Conservation (phyloP, 1,284 basidiomycete species). For the Volvariella surrecta region DNA sequence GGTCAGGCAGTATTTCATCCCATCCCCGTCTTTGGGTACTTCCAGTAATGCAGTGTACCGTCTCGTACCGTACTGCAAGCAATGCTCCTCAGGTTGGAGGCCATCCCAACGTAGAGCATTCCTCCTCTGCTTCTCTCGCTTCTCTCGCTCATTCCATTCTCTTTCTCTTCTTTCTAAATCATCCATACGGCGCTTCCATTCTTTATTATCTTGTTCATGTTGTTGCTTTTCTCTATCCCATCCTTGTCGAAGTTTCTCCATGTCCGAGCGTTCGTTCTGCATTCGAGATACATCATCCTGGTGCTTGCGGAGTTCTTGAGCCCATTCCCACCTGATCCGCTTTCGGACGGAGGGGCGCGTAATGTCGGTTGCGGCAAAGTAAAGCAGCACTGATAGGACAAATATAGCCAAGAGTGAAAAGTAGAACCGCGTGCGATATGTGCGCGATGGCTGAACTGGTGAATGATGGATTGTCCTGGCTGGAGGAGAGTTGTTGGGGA, state of each 20-base stretch:
- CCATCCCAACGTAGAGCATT: slow-evolving; percentile 2
- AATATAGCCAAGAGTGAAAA: neutral
- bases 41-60: slow-evolving; percentile 6
- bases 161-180: neutral
- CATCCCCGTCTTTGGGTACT: neutral
- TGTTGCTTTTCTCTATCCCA: neutral
- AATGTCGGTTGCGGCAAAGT: neutral
- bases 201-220: neutral
- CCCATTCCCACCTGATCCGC: neutral
- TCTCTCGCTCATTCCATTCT: neutral
- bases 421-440: too few species aligned
- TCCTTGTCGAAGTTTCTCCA: neutral
- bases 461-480: too few species aligned
- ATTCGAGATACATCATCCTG: neutral
- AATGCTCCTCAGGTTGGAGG: slow-evolving; percentile 4
- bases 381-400: neutral
- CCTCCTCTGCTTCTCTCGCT: neutral
- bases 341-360: neutral
- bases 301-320: neutral
- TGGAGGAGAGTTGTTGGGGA: too few species aligned
- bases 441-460: too few species aligned
- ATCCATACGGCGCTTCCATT: neutral
- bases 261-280: neutral
- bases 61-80: slow-evolving; percentile 6
- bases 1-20: neutral